These are phyloP conservation scores for Trichoderma sp. DNA, from an alignment of 2,329 filamentous ascomycete species.

Conservation along the genomic window DNA sequence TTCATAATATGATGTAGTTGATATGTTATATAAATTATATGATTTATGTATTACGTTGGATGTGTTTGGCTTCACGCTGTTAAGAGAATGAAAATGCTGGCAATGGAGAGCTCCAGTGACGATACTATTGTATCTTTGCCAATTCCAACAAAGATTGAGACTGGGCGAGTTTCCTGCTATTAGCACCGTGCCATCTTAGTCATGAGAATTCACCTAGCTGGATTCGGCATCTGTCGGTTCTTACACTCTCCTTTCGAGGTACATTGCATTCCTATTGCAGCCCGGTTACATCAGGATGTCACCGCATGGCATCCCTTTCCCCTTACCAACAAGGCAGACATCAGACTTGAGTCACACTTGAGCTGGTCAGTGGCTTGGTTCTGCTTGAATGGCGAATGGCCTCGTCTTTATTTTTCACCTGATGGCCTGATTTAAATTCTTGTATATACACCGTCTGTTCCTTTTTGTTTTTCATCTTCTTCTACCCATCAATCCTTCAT, in stretches of 20 bases:
- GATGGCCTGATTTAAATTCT: neutral
- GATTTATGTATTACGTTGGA: neutral
- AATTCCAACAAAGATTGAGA: neutral
- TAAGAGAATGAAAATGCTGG: neutral
- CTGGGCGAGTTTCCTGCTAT: neutral
- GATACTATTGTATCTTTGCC: neutral
- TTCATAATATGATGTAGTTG: neutral
- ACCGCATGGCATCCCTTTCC: neutral
- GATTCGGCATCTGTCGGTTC: neutral
- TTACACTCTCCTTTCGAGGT: neutral
- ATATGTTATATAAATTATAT: neutral
- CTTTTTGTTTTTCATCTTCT: neutral
- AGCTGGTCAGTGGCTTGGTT: constrained; percentile 8
- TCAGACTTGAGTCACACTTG: constrained; percentile 11
- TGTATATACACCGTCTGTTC: neutral
- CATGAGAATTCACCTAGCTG: neutral
- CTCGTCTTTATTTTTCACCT: neutral
- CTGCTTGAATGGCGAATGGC: neutral
- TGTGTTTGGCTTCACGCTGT: neutral
- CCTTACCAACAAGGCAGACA: neutral
- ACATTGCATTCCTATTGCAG: neutral
- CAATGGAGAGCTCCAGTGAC: neutral
- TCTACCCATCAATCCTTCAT: neutral
- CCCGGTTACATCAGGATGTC: neutral
- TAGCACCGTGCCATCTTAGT: neutral